phyloP scores from a whole-genome alignment of 2,329 filamentous ascomycete species.

The Sphaerulina musiva region DNA sequence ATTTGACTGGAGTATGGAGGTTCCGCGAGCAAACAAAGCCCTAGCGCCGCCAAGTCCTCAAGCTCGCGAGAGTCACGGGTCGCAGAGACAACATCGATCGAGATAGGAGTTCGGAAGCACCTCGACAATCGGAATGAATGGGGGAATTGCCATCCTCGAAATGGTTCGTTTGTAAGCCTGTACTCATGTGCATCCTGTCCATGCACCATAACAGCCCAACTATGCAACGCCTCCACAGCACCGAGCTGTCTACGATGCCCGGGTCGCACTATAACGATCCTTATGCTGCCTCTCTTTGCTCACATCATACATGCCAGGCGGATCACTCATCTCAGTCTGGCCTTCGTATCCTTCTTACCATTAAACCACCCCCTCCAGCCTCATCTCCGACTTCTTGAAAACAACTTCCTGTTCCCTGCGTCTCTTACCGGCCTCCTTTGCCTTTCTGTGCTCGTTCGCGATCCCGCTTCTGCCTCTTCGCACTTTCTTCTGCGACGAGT shows the following conservation, averaged over 20 bases:
- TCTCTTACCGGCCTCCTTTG: constrained; percentile 37
- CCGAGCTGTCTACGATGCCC: background rate
- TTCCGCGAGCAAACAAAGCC: background rate
- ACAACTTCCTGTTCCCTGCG: background rate
- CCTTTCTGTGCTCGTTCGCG: constrained; percentile 54
- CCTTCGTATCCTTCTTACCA: background rate
- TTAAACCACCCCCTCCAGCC: background rate
- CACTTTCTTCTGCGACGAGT: constrained; percentile 90
- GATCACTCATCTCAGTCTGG: background rate
- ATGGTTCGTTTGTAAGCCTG: background rate
- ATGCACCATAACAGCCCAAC: background rate
- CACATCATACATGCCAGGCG: constrained; percentile 1
- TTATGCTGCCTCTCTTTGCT: background rate
- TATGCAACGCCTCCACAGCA: background rate
- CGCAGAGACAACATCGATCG: background rate
- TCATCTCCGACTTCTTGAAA: background rate
- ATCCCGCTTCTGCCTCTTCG: constrained; percentile 84
- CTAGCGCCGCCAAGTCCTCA: background rate
- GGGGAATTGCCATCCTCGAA: background rate
- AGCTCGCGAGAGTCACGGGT: background rate
- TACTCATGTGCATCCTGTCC: constrained; percentile 3
- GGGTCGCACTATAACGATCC: background rate
- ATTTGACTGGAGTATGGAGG: background rate
- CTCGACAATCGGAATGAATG: background rate
- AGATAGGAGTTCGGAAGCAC: background rate